Conservation (phyloP, 2,329 filamentous ascomycete species). For the Phialophora chinensis region DNA sequence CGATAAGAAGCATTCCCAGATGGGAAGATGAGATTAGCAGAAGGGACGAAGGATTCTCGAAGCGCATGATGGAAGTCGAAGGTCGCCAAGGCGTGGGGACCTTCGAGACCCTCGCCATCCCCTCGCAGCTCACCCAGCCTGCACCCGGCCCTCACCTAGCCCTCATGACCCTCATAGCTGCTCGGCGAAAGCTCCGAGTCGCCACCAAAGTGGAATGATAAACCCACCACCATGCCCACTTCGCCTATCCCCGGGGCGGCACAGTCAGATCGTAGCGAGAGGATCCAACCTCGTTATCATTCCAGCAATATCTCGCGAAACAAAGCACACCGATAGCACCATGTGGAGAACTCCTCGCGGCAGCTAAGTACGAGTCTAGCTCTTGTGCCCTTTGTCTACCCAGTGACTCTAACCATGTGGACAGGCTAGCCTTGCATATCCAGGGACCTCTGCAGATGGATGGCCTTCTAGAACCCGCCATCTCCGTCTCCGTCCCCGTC, state of each 20-base stretch:
- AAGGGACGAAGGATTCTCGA: constrained; percentile 3
- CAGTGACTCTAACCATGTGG: not conserved
- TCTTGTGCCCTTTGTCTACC: not conserved
- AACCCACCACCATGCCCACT: not conserved
- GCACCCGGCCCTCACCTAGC: not conserved
- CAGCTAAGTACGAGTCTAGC: not conserved
- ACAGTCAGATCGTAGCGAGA: not conserved
- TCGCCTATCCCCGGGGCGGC: not conserved
- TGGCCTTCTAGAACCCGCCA: not conserved
- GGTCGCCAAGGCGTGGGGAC: constrained; percentile 4
- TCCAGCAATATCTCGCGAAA: constrained; percentile 2
- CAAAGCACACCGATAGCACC: not conserved
- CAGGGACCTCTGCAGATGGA: not conserved
- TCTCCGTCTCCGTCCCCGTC: not conserved
- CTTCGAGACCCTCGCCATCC: not conserved
- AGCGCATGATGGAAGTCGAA: constrained; percentile 7
- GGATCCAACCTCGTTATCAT: not conserved
- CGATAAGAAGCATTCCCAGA: not conserved
- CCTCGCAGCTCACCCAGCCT: not conserved
- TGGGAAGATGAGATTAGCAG: constrained; percentile 1
- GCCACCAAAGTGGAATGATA: not conserved
- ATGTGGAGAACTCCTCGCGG: not conserved
- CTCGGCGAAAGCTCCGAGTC: not conserved
- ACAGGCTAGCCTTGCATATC: constrained; percentile 3
- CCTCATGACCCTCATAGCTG: not conserved